Percentiles rank a stretch among this genome's conserved stretches.
Conservation (phyloP, 129 eudicot species). For the Rutidosis leptorrhynchoides region DNA sequence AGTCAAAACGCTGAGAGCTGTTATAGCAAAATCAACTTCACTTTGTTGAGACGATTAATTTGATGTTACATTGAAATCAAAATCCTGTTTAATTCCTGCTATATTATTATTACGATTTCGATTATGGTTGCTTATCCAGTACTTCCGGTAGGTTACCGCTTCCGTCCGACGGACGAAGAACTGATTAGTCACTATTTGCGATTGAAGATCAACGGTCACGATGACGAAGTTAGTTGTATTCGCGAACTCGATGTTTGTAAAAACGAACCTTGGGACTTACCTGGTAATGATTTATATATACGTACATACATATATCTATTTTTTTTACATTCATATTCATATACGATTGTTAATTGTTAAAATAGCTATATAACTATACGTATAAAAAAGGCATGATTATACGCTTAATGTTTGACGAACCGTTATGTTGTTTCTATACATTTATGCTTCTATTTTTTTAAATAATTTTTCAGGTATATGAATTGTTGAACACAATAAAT, state of each 20-base stretch:
- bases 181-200: conserved; percentile 67
- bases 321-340: background rate
- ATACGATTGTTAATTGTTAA: no score
- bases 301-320: background rate
- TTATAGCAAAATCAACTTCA: background rate
- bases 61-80: background rate
- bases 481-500: background rate
- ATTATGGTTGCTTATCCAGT: conserved; percentile 51
- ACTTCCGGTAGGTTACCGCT: conserved; percentile 85
- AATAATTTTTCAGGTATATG: background rate
- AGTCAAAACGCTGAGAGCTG: background rate
- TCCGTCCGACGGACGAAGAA: conserved; percentile 86
- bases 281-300: conserved; percentile 45
- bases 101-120: no score
- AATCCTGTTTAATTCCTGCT: background rate
- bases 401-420: background rate
- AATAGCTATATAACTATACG: no score
- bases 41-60: conserved; percentile 8
- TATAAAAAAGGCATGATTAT: background rate
- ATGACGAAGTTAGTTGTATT: conserved; percentile 48
- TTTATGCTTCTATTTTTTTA: background rate
- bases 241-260: conserved; percentile 80
- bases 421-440: background rate
- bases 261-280: conserved; percentile 86
- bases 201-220: conserved; percentile 56